These are phyloP conservation scores for Lentinula edodes DNA, from an alignment of 768 basidiomycete species.

Conservation along the genomic window DNA sequence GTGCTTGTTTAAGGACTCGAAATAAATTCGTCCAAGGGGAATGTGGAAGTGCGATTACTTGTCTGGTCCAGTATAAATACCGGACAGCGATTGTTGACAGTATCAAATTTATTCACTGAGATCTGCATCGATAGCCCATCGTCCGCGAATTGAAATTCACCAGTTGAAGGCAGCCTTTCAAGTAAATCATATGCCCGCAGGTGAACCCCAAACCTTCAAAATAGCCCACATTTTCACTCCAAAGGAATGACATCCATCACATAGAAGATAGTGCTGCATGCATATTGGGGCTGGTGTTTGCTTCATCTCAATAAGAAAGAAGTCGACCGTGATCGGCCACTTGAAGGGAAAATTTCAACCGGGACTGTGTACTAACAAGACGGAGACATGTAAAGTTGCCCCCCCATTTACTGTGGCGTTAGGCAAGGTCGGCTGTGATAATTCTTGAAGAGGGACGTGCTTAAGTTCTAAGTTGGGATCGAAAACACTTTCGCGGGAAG, in stretches of 20 bases:
- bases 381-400: too few relatives aligned
- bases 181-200: too few relatives aligned
- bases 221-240: not conserved
- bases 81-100: not conserved
- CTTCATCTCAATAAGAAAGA: too few relatives aligned
- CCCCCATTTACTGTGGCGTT: too few relatives aligned
- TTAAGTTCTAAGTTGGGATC: too few relatives aligned
- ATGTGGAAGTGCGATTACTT: not conserved
- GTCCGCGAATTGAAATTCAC: not conserved
- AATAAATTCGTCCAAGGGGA: not conserved
- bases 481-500: too few relatives aligned
- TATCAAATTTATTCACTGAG: not conserved
- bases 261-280: not conserved
- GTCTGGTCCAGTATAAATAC: not conserved
- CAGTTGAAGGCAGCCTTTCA: too few relatives aligned
- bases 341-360: not conserved
- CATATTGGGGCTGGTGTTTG: too few relatives aligned
- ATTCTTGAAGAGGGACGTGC: too few relatives aligned
- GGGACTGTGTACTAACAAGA: not conserved
- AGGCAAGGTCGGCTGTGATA: too few relatives aligned
- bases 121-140: not conserved
- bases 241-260: not conserved
- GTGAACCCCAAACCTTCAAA: not conserved
- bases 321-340: too few relatives aligned
- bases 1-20: not conserved